Evolutionary conservation across 73 alveolate species (phyloP), one percentile per base, ranked within the genome.

Genomic region (Paramecium bursaria): DNA sequence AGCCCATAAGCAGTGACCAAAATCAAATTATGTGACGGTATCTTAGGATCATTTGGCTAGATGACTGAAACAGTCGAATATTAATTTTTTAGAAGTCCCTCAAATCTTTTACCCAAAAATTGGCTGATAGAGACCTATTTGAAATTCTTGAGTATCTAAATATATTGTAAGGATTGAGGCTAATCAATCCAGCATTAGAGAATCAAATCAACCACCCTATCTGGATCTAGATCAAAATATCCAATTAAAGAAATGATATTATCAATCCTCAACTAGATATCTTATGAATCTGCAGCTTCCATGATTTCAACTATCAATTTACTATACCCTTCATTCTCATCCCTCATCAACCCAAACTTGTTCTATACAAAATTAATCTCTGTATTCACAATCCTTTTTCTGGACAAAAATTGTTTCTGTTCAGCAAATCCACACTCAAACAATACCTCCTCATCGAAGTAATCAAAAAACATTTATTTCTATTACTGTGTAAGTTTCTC

Each of bases 311-410:
- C 92, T 73, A 95, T 90, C 30, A 93, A 80, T 75, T 92, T 93
- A 14, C 98, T 88, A 85, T 61, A 95, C 6, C 99, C 99, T 80
- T 95, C 99, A 77, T 95, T 93, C 86, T 95, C 99, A 75, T 95
- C 99, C 76, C 96, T 92, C 75, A 93, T 79, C 44, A 93, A 79
- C 87, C 94, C 90, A 85, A 82, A 95, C 76, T 95, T 95, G 67
- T 93, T 86, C 46, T 92, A 94, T 73, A 87, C 95, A 89, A 57
- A 87, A 74, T 75, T 50, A 17, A 39, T 50, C 23, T 76, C 87
- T 30, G 90, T 90, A 29, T 75, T 90, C 49, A 75, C 75, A 85
- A 44, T 54, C 35, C 88, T 55, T 46, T 76, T 74, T 85, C 47
- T 86, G 33, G 33, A 46, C 48, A 46, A 74, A 25, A 55, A 90